These are phyloP conservation scores for Rosa persica DNA, from an alignment of 306 rosid genomes.

Conservation along the genomic window DNA sequence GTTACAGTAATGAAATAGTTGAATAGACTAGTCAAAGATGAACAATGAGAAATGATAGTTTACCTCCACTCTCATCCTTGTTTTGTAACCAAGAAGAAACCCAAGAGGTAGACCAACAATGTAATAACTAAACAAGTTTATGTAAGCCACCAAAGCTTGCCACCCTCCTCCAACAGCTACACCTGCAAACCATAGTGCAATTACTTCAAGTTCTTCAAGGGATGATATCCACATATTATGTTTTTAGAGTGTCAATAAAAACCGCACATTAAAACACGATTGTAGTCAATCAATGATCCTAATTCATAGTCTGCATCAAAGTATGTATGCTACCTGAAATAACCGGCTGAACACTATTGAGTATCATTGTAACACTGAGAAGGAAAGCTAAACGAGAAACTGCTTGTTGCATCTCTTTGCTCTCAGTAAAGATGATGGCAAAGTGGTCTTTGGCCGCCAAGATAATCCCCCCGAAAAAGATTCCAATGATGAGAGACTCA, in stretches of 20 bases:
- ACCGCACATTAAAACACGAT: neutral
- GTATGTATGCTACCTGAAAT: conserved; percentile 58
- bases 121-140: conserved; percentile 82
- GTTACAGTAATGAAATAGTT: neutral
- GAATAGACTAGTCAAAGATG: neutral
- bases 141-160: conserved; percentile 93
- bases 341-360: conserved; percentile 89
- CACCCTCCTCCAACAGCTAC: conserved; percentile 99
- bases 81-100: conserved; percentile 75
- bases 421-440: conserved; percentile 68
- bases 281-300: neutral
- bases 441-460: conserved; percentile 59
- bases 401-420: conserved; percentile 74
- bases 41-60: neutral
- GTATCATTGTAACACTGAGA: conserved; percentile 81
- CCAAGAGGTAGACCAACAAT: conserved; percentile 85
- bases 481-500: conserved; percentile 68
- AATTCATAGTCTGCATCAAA: neutral
- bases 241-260: neutral
- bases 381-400: conserved; percentile 78
- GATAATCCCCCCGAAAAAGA: conserved; percentile 48
- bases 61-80: conserved; percentile 71
- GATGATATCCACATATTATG: neutral
- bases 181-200: conserved; percentile 43
- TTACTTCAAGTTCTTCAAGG: neutral